Evolutionary conservation across 306 rosid species (phyloP).

Genomic region (Vigna reflexopilosa): DNA sequence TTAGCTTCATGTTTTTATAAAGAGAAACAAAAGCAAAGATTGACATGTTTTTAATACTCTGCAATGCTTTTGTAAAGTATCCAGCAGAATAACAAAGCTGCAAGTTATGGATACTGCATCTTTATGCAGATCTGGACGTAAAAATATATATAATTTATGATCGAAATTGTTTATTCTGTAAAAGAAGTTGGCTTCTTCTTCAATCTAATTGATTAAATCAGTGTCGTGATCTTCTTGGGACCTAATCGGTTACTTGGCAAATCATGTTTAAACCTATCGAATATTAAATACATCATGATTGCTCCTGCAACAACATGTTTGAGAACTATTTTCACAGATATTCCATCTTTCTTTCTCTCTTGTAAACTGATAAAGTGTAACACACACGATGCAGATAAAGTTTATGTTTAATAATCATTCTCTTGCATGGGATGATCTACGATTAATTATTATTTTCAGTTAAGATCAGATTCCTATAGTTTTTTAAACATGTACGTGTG

Average conservation of each 20-base stretch:
- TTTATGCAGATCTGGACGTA: not conserved
- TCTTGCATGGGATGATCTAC: not conserved
- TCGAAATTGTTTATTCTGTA: not conserved
- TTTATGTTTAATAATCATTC: not conserved
- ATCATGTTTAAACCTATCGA: not conserved
- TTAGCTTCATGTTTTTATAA: slow-evolving; percentile 7
- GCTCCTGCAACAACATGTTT: no score
- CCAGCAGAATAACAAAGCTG: slow-evolving; percentile 13
- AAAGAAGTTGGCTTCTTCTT: slow-evolving; percentile 3
- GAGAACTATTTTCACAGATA: no score
- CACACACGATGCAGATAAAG: not conserved
- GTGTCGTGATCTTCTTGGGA: not conserved
- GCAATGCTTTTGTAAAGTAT: slow-evolving; percentile 39
- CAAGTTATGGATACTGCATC: not conserved
- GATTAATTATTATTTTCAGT: not conserved
- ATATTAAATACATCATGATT: not conserved
- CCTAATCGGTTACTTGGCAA: not conserved
- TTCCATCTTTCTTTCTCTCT: not conserved
- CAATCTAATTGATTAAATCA: slow-evolving; percentile 6
- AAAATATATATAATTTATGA: not conserved
- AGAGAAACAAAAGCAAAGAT: slow-evolving; percentile 24
- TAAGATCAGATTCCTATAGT: not conserved
- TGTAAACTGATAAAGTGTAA: not conserved
- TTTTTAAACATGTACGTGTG: not conserved
- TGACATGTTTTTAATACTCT: not conserved